Evolutionary conservation across 805 yeast genomes (phyloP).

Genomic region (Pichia gijzeniarum): DNA sequence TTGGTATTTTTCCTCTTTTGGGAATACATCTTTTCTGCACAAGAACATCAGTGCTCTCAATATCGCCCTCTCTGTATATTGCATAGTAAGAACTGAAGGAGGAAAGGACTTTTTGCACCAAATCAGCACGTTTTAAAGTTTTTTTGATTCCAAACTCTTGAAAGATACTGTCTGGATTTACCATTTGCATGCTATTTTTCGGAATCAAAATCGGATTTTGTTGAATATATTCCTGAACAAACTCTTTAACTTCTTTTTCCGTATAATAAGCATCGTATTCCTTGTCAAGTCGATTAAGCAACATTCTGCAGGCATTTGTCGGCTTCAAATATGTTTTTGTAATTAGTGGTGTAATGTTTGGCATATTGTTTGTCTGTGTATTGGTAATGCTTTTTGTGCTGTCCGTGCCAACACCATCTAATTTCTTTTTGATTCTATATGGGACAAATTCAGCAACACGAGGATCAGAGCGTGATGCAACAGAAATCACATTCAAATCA

Average conservation of each 20-base stretch:
- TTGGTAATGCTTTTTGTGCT: not conserved
- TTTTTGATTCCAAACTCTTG: slow-evolving; percentile 32
- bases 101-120: not conserved
- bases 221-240: slow-evolving; percentile 52
- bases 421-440: slow-evolving; percentile 38
- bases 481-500: slow-evolving; percentile 52
- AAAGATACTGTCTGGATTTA: slow-evolving; percentile 51
- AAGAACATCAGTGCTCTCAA: slow-evolving; percentile 18
- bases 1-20: slow-evolving; percentile 62
- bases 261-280: slow-evolving; percentile 41
- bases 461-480: slow-evolving; percentile 41
- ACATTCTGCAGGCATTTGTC: slow-evolving; percentile 38
- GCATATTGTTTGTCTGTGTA: not conserved
- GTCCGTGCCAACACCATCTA: not conserved
- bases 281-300: slow-evolving; percentile 39
- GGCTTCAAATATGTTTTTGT: slow-evolving; percentile 51
- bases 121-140: slow-evolving; percentile 20
- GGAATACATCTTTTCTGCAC: slow-evolving; percentile 29
- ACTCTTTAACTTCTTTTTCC: slow-evolving; percentile 44
- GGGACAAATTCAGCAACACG: slow-evolving; percentile 57
- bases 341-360: slow-evolving; percentile 13
- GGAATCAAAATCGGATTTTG: slow-evolving; percentile 43
- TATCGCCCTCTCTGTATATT: slow-evolving; percentile 10
- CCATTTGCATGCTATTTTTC: slow-evolving; percentile 41
- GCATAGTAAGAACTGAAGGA: slow-evolving; percentile 12